Base-by-base conservation (phyloP, 2,329 filamentous ascomycete species). In the Neocucurbitaria cava region DNA sequence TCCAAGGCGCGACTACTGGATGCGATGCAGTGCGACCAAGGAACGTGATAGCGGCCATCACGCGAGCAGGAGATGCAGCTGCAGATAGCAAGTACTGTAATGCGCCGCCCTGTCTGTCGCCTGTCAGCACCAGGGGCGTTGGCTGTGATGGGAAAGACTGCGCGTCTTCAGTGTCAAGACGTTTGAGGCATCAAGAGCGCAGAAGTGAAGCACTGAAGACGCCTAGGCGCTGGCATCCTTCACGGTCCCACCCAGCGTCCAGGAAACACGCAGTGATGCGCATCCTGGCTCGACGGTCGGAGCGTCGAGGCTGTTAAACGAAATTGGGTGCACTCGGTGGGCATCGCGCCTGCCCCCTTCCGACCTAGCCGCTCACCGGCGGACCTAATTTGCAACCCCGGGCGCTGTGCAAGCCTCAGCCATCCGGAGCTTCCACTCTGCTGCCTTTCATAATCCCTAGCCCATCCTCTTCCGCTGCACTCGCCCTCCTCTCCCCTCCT, bases 401-500 rank as follows among this genome's bases (percentile, higher is more conserved):
- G 59, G 56, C 59, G 50, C 61, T 46, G 51, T 59, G 58, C 61
- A 68, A 64, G 68, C 68, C 63, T 70, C 65, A 66, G 61, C 59
- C 65, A 68, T 71, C 66, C 69, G 67, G 58, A 65, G 53, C 64
- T 66, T 70, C 62, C 67, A 65, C 62, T 26, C 24, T 46, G 58
- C 62, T 50, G 54, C 46, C 54, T 69, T 62, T 73, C 66, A 71
- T 72, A 72, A 69, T 65, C 70, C 61, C 51, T 56, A 59, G 47
- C 50, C 64, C 61, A 61, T 56, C 56, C 60, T 56, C 59, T 55
- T 54, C 58, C 59, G 55, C 50, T 40, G 26, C 53, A 38, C 53
- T 45, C 35, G 42, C 49, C 43, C 21, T 33, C 13, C 49, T 38
- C 49, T 33, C 26, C 30, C 31, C 36, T 39, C 20, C 5, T 30